A percentile compares a stretch with the other conserved stretches of the same genome.
phyloP scores from a whole-genome alignment of 176 grass and related monocot species.

The Paspalum notatum region DNA sequence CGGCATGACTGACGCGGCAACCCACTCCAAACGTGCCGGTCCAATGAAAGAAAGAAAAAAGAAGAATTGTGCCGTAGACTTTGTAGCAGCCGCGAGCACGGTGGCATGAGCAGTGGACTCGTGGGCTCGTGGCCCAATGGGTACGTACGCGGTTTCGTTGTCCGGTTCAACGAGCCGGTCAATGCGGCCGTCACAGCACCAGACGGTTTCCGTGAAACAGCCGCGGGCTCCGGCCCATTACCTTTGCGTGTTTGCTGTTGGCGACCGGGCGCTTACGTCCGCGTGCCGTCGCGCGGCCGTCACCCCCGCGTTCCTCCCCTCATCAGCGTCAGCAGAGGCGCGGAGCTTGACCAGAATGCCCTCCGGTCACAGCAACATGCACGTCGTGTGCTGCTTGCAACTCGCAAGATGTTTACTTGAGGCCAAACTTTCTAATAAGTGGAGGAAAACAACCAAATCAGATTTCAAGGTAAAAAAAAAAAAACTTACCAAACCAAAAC shows the following conservation, averaged over 20 bases:
- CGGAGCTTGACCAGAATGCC: not conserved
- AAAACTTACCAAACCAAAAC: too few species aligned
- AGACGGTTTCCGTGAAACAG: constrained; percentile 18
- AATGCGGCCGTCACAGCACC: not conserved
- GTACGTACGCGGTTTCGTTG: constrained; percentile 14
- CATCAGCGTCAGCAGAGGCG: too few species aligned
- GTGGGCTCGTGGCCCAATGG: not conserved
- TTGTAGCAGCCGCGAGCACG: not conserved
- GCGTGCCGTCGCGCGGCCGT: not conserved
- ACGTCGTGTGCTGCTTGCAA: too few species aligned
- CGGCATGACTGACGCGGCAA: not conserved
- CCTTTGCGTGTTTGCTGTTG: not conserved
- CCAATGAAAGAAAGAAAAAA: too few species aligned
- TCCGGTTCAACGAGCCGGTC: not conserved
- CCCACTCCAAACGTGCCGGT: not conserved
- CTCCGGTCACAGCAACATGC: too few species aligned
- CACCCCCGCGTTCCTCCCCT: not conserved
- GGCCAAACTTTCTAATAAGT: too few species aligned
- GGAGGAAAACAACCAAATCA: too few species aligned
- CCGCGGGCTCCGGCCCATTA: too few species aligned
- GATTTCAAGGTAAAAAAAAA: too few species aligned
- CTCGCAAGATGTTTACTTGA: too few species aligned
- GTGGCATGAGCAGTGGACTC: not conserved
- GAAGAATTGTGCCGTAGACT: not conserved
- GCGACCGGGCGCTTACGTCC: not conserved